Evolutionary conservation across 352 stramenopile species (phyloP), one percentile per base, ranked within the genome.

Genomic region (Phytophthora sp.): DNA sequence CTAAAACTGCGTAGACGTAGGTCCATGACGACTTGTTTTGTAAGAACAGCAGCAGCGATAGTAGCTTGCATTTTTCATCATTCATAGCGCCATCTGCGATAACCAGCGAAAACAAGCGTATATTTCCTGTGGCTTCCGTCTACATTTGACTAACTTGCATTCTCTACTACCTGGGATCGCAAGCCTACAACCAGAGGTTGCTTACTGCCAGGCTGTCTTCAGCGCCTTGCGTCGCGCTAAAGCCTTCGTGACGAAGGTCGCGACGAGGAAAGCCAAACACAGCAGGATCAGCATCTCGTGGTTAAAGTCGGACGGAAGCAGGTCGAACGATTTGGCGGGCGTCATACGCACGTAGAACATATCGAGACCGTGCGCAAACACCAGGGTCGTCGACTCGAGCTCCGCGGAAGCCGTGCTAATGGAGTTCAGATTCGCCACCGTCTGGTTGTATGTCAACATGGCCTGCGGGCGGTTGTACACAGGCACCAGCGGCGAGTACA

Each of bases 231-330:
- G 82, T 39, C 84, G 69, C 18, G 85, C 78, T 7, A 95, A 70
- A 13, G 67, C 56, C 55, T 87, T 88, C 1, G 89, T 77, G 9
- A 90, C 46, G 49, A 93, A 77, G 4, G 87, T 92, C 23, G 73
- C 86, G 18, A 81, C 77, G 42, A 97, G 67, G 53, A 99, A 89
- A 27, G 77, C 92, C 35, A 95, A 59, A 44, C 96, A 91, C 31
- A 98, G 76, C 26, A 97, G 63, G 23, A 97, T 84, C n/a, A 99
- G 76, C 64, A 98, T 83, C 64, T 92, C 80, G 60, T 95, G 89
- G 71, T 98, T 98, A 68, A 99, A 99, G 75, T 98, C 95, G 41
- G 97, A 95, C 5, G 96, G 93, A 21, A 99, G 77, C 46, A 98
- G 76, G 69, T 99, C 97, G 59, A 99, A 99, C 48, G 92, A 93